Conservation (phyloP, 139 green algal species). For the Coccomyxa sp. region DNA sequence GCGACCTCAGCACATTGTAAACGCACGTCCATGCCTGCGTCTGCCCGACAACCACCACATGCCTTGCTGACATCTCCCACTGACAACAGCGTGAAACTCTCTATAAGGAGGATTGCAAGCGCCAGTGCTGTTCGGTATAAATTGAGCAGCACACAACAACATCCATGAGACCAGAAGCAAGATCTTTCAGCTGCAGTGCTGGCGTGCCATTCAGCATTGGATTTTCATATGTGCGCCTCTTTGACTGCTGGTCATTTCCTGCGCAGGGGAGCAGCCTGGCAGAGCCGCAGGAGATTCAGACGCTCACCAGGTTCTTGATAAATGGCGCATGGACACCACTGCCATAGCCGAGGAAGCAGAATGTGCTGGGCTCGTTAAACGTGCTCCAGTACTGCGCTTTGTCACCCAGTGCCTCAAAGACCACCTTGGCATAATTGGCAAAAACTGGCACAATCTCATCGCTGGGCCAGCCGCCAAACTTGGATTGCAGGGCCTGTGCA, state of each 20-base stretch:
- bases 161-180: too few relatives aligned
- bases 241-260: too few relatives aligned
- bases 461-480: slow-evolving; percentile 28
- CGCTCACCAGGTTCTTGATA: not conserved
- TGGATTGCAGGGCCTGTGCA: slow-evolving; percentile 15
- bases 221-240: not conserved
- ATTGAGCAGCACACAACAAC: too few relatives aligned
- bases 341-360: slow-evolving; percentile 14
- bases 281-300: too few relatives aligned
- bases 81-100: too few relatives aligned
- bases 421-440: slow-evolving; percentile 27
- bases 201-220: not conserved
- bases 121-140: too few relatives aligned
- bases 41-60: not conserved
- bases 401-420: slow-evolving; percentile 33
- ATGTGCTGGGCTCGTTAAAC: slow-evolving; percentile 36
- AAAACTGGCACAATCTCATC: slow-evolving; percentile 27
- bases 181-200: not conserved
- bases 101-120: too few relatives aligned
- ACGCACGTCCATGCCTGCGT: slow-evolving; percentile 24
- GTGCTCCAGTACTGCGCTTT: slow-evolving; percentile 40
- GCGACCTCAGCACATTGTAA: slow-evolving; percentile 38
- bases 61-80: too few relatives aligned
- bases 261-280: too few relatives aligned
- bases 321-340: slow-evolving; percentile 12